Conservation (phyloP, 331 rosid genomes). For the Arachis monticola region DNA sequence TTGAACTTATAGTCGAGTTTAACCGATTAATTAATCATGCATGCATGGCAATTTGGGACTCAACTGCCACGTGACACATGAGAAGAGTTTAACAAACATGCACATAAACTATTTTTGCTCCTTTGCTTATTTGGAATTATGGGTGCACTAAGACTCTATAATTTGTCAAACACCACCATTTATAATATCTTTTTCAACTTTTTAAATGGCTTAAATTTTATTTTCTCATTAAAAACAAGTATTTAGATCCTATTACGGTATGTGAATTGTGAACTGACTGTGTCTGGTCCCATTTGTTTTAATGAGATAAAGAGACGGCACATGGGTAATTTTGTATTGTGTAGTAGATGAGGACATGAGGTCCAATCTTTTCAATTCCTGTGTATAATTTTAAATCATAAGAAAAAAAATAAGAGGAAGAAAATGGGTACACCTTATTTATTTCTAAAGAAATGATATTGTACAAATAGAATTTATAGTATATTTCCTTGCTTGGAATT, state of each 20-base stretch:
- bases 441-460: background rate
- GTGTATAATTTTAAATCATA: background rate
- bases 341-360: background rate
- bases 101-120: background rate
- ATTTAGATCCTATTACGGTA: background rate
- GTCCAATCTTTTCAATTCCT: background rate
- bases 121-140: background rate
- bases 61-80: conserved; percentile 6
- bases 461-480: background rate
- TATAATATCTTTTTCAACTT: background rate
- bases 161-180: background rate
- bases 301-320: background rate
- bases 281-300: background rate
- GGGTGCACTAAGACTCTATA: background rate
- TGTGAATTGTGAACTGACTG: background rate
- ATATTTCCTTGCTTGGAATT: conserved; percentile 15
- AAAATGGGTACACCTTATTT: conserved; percentile 5
- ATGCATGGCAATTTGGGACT: conserved; percentile 3
- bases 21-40: background rate
- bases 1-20: background rate
- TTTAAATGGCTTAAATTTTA: background rate
- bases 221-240: background rate
- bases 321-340: background rate
- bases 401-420: background rate
- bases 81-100: too few species aligned